Evolutionary conservation across 176 grass and related monocot genomes (phyloP), one percentile per base, ranked within the genome.

Genomic region (Triticum monococcum): DNA sequence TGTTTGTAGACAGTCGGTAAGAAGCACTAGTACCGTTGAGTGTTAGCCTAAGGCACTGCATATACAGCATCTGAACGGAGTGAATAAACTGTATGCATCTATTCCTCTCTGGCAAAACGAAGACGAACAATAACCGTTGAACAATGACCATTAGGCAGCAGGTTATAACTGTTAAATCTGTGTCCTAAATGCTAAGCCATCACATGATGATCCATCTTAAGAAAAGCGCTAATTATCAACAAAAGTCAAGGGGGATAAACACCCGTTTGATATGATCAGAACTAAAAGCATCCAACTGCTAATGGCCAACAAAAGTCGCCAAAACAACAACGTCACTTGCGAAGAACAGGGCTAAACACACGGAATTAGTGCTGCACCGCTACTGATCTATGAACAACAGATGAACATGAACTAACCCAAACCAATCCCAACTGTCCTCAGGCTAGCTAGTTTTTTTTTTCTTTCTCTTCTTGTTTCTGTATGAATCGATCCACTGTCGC

Each of bases 261-360:
- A 50, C 17, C 41, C 8, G 14, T 31, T 54, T 3, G 41, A 33
- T 40, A 88, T 68, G 25, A 28, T 68, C 23, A 33, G 7, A 67
- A 71, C 32, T 56, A 82, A 52, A 52, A 52, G 76, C 77, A 86
- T 35, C 41, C 54, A 57, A 65, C 83, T 80, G 37, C 67, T 62
- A 78, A 70, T 40, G 31, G 74, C 65, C 8, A 77, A 17, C 72
- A 64, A 8, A 71, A 22, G 3, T 52, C 7, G 0, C 37, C 24
- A 46, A 9, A 16, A 59, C 36, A 11, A 5, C 54, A 64, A 23
- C 48, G 16, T 74, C 54, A 56, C 30, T 61, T 72, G 76, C 41
- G 23, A 72, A 73, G 77, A 89, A 60, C 35, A 76, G 78, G 35
- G 82, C 71, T 20, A 86, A 64, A 46, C 17, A 56, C 70, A 82